Base-by-base conservation (phyloP, 306 rosid species). In the Prinsepia uniflora region DNA sequence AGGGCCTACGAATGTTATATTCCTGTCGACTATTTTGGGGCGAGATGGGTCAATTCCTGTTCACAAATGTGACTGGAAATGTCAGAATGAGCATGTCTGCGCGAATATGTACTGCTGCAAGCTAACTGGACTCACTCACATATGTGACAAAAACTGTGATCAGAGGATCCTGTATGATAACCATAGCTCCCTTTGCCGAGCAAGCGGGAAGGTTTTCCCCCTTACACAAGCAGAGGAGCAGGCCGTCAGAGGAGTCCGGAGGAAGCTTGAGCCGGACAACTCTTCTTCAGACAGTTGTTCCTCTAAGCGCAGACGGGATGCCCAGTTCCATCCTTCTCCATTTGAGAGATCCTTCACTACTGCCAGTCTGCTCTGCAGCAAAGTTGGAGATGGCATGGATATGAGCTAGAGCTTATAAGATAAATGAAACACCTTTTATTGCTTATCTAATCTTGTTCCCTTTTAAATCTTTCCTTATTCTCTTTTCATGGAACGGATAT, bases 61-160 rank as follows among this genome's bases (percentile, higher is more conserved):
- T 71, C 99, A 91, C 88, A 89, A 84, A 82, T 94, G 99, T 67
- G 97, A 94, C 83, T 89, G 95, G 96, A 94, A 94, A 77, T 94
- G 99, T 79, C 73, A 94, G 84, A 94, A 91, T 4, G 99, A 94
- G 77, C 92, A 81, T 79, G 86, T 94, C 54, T 94, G 88, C 72
- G 99, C 96, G 63, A 94, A 94, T 76, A 91, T 91, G 90, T 94
- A 89, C 74, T 86, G 88, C 80, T 94, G 99, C 96, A 94, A 91
- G 83, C 77, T 85, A 62, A 91, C 99, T 43, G 97, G 97, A 68
- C 81, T 87, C 73, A 94, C 97, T 81, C 99, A 94, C 86, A 91
- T 94, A 72, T 94, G 99, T 80, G 99, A 95, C 90, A 91, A 89
- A 70, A 95, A 95, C 85, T 95, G 97, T 85, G 80, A 89, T 85